A percentile compares a stretch with the other conserved stretches of the same genome.
These are phyloP conservation scores for Drechslerella stenobrocha DNA, from an alignment of 2,329 filamentous ascomycete genomes.

Conservation along the genomic window DNA sequence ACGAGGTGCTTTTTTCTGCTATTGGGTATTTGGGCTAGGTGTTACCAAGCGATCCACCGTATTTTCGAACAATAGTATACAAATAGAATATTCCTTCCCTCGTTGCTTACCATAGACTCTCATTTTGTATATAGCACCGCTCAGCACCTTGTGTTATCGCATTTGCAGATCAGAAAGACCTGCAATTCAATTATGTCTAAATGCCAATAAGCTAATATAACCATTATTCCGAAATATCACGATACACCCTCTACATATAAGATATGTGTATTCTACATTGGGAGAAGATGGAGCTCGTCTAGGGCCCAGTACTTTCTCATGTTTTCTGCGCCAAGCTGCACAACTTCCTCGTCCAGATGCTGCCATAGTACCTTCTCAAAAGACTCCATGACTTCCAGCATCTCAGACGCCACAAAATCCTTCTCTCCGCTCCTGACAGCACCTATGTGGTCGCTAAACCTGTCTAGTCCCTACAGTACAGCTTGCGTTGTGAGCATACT, in stretches of 20 bases:
- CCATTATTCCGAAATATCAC: too few species aligned
- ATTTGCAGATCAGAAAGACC: too few species aligned
- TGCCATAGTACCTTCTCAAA: constrained; percentile 79
- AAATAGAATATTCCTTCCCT: neutral
- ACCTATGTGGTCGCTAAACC: constrained; percentile 67
- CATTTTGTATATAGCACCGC: too few species aligned
- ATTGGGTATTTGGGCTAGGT: too few species aligned
- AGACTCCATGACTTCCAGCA: constrained; percentile 73
- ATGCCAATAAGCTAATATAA: too few species aligned
- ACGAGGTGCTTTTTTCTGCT: too few species aligned
- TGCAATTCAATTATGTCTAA: too few species aligned
- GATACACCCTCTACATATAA: neutral
- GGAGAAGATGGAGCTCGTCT: constrained; percentile 61
- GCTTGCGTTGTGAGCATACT: neutral
- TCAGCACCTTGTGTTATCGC: too few species aligned
- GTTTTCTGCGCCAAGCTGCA: constrained; percentile 76
- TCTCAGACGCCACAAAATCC: constrained; percentile 61
- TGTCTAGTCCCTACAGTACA: constrained; percentile 62
- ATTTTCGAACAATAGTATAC: too few species aligned
- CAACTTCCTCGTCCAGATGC: constrained; percentile 83
- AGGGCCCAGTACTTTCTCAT: constrained; percentile 81
- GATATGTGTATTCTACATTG: constrained; percentile 23
- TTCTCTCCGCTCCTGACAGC: constrained; percentile 66
- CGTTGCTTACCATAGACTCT: too few species aligned
- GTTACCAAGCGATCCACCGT: too few species aligned